These are phyloP conservation scores for Mucor circinelloides DNA, from an alignment of 371 early-diverging fungal genomes.

Conservation along the genomic window DNA sequence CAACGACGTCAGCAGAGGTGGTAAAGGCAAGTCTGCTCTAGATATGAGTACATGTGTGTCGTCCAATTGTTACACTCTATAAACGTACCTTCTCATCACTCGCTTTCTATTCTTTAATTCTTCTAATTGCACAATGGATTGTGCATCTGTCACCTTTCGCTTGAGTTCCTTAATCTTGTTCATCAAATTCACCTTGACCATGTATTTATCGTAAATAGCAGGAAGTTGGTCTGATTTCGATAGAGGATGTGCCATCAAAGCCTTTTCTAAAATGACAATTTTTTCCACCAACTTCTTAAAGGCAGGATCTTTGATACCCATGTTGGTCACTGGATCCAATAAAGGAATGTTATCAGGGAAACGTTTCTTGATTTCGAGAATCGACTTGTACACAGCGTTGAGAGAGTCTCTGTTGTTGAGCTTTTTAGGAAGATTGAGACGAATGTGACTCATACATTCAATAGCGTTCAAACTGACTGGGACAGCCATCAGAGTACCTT, in stretches of 20 bases:
- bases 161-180: conserved; percentile 67
- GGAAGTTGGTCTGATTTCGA: conserved; percentile 57
- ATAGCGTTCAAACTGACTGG: conserved; percentile 78
- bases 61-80: too few species aligned
- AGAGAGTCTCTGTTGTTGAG: conserved; percentile 62
- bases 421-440: conserved; percentile 78
- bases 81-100: conserved; percentile 78
- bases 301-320: conserved; percentile 82
- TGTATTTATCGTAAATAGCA: conserved; percentile 64
- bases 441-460: conserved; percentile 76
- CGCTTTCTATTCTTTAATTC: conserved; percentile 91
- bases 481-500: conserved; percentile 52
- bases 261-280: conserved; percentile 71
- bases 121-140: conserved; percentile 87
- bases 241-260: conserved; percentile 64
- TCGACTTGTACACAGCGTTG: conserved; percentile 65
- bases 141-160: conserved; percentile 75
- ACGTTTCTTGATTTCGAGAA: conserved; percentile 75
- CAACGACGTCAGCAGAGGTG: conserved; percentile 82
- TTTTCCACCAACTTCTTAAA: conserved; percentile 80
- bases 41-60: neutral
- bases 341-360: conserved; percentile 78
- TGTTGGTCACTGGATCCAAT: conserved; percentile 89
- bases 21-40: conserved; percentile 79
- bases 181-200: conserved; percentile 59